Conservation (phyloP, 768 basidiomycete genomes). For the Amylocystis lapponica region DNA sequence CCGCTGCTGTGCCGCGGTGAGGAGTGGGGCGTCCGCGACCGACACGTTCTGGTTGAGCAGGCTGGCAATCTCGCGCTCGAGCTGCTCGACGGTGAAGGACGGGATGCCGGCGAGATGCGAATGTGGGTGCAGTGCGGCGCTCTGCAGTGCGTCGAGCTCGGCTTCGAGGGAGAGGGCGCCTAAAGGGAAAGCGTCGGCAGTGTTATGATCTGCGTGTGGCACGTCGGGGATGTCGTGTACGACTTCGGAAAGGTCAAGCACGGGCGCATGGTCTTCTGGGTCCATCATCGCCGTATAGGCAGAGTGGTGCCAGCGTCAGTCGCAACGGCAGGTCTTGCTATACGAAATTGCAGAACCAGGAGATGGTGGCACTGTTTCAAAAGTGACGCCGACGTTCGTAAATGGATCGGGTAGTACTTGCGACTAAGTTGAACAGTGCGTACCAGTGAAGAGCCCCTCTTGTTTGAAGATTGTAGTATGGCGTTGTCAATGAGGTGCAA, state of each 20-base stretch:
- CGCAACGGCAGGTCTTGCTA: no score
- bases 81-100: conserved; percentile 52
- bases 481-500: no score
- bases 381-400: no score
- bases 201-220: conserved; percentile 41
- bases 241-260: conserved; percentile 76
- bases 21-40: conserved; percentile 57
- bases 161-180: conserved; percentile 13
- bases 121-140: conserved; percentile 30
- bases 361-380: no score
- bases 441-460: no score
- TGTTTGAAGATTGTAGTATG: no score
- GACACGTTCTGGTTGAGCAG: conserved; percentile 72
- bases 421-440: no score
- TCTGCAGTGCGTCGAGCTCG: conserved; percentile 34
- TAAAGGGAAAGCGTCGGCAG: conserved; percentile 13
- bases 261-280: conserved; percentile 50
- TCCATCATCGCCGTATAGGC: no score
- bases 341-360: no score
- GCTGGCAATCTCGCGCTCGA: conserved; percentile 73
- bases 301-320: no score
- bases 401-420: no score
- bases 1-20: conserved; percentile 62
- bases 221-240: conserved; percentile 74
- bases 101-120: conserved; percentile 26